Base-by-base conservation (phyloP, 192 early-diverging fungal genomes). In the Gaertneriomyces sp. region DNA sequence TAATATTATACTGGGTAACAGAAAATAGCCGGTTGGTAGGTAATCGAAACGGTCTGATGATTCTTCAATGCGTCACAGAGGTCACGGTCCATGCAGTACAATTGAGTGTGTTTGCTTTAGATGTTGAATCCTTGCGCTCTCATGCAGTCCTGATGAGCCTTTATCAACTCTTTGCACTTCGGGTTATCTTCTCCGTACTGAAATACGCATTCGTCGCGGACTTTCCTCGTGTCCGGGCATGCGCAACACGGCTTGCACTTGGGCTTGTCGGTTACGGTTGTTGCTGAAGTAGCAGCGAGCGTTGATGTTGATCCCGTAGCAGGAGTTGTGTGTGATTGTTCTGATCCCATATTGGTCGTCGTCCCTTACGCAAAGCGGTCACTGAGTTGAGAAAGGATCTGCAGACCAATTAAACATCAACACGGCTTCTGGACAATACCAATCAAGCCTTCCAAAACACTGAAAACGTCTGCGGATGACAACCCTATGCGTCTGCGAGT, bases 41-140 rank as follows among this genome's bases (percentile, higher is more conserved):
- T 33, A 33, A 33, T 33, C 25, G 0, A 33, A 33, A 33, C 2
- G 25, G 25, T 33, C 25, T 33, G 25, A 33, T 33, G 25, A 33
- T 33, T 33, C 25, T 33, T 33, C 25, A 33, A 33, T 33, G 25
- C 25, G 25, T 33, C 25, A 33, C 0, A 33, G 25, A 2, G 1
- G 25, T 33, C 25, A 33, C 25, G 25, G 25, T 33, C 25, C 25
- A 33, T 33, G 25, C 25, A 33, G 25, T 2, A 33, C 25, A 33
- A 33, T 2, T 33, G 25, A 33, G 25, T 33, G 25, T 33, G 25
- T 33, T 33, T 2, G 25, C 25, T 33, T 69, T 53, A 79, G 42
- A 95, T 87, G 69, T 92, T 94, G 80, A 98, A 98, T n/a, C 95
- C 95, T 70, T 92, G 85, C 39, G 86, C 84, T 20, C 91, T 87